Evolutionary conservation across 2,329 filamentous ascomycete species (phyloP).

Genomic region (Beauveria pseudobassiana): DNA sequence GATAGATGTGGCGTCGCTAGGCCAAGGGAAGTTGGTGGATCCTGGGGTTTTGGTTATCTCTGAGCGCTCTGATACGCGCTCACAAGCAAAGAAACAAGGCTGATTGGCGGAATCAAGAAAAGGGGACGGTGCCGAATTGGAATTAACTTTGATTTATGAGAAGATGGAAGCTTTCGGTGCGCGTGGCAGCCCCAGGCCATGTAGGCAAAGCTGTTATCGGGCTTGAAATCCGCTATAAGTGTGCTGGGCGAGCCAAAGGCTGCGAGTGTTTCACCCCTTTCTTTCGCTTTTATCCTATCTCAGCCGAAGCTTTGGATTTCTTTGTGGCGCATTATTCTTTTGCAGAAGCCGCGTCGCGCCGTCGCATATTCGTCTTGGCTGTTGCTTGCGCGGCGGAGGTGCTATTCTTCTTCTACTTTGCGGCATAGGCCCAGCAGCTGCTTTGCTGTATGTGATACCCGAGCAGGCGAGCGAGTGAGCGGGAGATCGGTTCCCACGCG

Average conservation of each 20-base stretch:
- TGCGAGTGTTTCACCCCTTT: background rate
- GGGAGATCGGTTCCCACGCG: too few relatives aligned
- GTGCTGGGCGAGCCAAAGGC: background rate
- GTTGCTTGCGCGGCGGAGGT: background rate
- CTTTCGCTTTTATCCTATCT: too few relatives aligned
- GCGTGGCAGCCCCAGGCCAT: background rate
- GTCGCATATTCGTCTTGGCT: background rate
- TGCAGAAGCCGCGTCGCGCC: too few relatives aligned
- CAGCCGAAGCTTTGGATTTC: background rate
- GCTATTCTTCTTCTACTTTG: too few relatives aligned
- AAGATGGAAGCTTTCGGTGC: background rate
- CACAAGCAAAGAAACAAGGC: background rate
- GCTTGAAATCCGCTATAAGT: background rate
- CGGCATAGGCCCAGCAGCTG: too few relatives aligned
- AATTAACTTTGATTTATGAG: background rate
- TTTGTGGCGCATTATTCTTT: too few relatives aligned
- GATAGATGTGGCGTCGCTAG: background rate
- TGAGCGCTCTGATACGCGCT: slow-evolving; percentile 7
- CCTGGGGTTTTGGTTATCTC: slow-evolving; percentile 7
- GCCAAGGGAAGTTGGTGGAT: background rate
- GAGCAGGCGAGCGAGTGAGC: too few relatives aligned
- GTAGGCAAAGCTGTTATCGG: background rate
- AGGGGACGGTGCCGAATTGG: background rate
- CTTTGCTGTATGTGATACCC: too few relatives aligned
- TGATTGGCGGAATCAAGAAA: background rate